A percentile compares a stretch with the other conserved stretches of the same genome.
These are phyloP conservation scores for Pinus tabuliformis DNA, from an alignment of 75 land plant genomes.

Conservation along the genomic window DNA sequence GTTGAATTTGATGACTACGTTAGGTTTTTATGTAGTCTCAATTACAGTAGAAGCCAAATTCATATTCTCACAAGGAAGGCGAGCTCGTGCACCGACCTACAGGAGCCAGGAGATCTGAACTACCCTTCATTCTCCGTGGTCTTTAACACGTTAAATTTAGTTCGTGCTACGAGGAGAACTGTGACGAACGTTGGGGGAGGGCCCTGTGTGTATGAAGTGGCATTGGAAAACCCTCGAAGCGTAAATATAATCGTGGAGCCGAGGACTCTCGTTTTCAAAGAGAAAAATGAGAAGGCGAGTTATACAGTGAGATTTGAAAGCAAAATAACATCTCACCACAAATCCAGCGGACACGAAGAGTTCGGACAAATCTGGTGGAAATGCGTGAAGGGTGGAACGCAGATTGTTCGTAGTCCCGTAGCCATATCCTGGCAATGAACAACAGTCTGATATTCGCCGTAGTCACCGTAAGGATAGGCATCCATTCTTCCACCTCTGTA, in stretches of 20 bases:
- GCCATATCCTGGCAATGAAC: not conserved
- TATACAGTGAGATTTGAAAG: slow-evolving; percentile 3
- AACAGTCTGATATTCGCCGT: too few species aligned
- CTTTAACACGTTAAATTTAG: not conserved
- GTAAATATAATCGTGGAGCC: not conserved
- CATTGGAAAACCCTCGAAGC: not conserved
- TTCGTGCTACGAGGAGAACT: not conserved
- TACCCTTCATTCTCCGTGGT: slow-evolving; percentile 11
- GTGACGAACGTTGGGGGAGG: slow-evolving; percentile 1
- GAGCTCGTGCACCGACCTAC: not conserved
- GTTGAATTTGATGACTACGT: slow-evolving; percentile 3
- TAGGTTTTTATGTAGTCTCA: slow-evolving; percentile 6
- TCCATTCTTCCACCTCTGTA: too few species aligned
- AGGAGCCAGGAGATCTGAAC: not conserved
- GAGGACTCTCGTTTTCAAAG: not conserved
- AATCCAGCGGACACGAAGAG: not conserved
- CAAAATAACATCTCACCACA: not conserved
- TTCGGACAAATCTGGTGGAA: slow-evolving; percentile 4
- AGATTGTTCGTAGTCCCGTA: slow-evolving; percentile 3
- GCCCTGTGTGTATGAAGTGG: not conserved
- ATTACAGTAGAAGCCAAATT: slow-evolving; percentile 4
- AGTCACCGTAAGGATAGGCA: too few species aligned
- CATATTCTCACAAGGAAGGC: not conserved
- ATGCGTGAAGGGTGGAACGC: not conserved
- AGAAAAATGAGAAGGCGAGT: not conserved